Evolutionary conservation across 2,329 filamentous ascomycete genomes (phyloP), one percentile per base, ranked within the genome.

Genomic region (Penicillium janthinellum): DNA sequence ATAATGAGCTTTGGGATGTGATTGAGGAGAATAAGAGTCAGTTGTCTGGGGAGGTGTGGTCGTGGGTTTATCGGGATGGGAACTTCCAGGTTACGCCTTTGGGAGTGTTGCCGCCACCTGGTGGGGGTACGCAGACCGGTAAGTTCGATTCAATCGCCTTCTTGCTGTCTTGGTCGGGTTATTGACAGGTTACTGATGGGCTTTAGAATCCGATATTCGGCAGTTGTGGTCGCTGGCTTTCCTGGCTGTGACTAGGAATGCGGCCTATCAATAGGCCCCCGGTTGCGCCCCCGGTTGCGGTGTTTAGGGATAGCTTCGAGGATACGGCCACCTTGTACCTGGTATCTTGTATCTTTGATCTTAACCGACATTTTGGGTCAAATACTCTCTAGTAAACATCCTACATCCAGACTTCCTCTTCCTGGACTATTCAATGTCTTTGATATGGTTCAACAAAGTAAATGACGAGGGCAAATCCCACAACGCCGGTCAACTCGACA

Each of bases 41-140:
- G 56, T 70, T 89, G 14, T 83, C 82, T 58, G 78, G 77, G 1
- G 86, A 89, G 67, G 84, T 88, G 0, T 88, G 87, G 86, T 86
- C 82, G 53, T 89, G 85, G 86, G 76, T 78, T 7, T 88, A 84
- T 61, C 72, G 71, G 28, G 73, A 81, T 60, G 80, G 72, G 1
- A 70, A 70, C 7, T 87, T 83, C 66, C 64, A 78, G 38, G 79
- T 81, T 47, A 79, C 78, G 55, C 81, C 83, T 25, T 69, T 87
- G 51, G 84, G 84, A 0, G 77, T 78, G 1, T 70, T 86, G 58
- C 78, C 83, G 34, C 78, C 80, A 4, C 73, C 78, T 3, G 82
- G 82, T 5, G 59, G 64, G 48, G 73, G 72, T 53, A 73, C 68
- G 55, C 74, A 79, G 65, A 76, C 73, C 54, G 73, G 69, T 72